These are phyloP conservation scores for Guadua angustifolia DNA, from an alignment of 176 grass and related monocot genomes.

Conservation along the genomic window DNA sequence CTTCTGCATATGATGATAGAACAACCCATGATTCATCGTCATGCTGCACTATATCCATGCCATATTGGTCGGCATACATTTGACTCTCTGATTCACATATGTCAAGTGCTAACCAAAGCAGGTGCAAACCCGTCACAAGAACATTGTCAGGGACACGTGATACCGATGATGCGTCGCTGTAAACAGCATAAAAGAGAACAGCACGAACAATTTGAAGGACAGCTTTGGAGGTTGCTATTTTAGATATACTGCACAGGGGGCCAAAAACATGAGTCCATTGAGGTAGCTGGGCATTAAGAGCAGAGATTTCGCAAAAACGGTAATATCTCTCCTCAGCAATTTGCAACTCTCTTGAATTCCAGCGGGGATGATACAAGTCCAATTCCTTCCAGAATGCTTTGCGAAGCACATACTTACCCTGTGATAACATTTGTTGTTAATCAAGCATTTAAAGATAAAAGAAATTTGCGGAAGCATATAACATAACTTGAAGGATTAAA, in stretches of 20 bases:
- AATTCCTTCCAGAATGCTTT: slow-evolving; percentile 91
- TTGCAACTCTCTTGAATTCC: slow-evolving; percentile 95
- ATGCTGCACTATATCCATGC: slow-evolving; percentile 57
- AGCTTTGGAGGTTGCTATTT: slow-evolving; percentile 81
- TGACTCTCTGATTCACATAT: slow-evolving; percentile 73
- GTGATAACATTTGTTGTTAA: slow-evolving; percentile 23
- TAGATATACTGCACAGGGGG: slow-evolving; percentile 69
- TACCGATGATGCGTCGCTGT: slow-evolving; percentile 44
- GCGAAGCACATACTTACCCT: slow-evolving; percentile 92
- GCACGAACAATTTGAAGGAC: slow-evolving; percentile 78
- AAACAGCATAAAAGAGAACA: slow-evolving; percentile 82
- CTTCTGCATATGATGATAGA: slow-evolving; percentile 46
- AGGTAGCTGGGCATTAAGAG: slow-evolving; percentile 85
- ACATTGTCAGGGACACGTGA: slow-evolving; percentile 86
- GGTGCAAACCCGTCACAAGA: slow-evolving; percentile 82
- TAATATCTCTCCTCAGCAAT: slow-evolving; percentile 97
- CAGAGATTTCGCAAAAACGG: slow-evolving; percentile 84
- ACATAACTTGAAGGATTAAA: slow-evolving; percentile 27
- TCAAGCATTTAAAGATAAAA: slow-evolving; percentile 23
- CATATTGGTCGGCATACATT: slow-evolving; percentile 36
- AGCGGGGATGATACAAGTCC: slow-evolving; percentile 94
- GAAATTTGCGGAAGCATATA: slow-evolving; percentile 8
- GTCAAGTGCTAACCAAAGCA: slow-evolving; percentile 82
- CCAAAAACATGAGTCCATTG: slow-evolving; percentile 72
- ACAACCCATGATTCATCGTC: slow-evolving; percentile 67